Base-by-base conservation (phyloP, 345 rosid species). In the Gossypium sturtianum region DNA sequence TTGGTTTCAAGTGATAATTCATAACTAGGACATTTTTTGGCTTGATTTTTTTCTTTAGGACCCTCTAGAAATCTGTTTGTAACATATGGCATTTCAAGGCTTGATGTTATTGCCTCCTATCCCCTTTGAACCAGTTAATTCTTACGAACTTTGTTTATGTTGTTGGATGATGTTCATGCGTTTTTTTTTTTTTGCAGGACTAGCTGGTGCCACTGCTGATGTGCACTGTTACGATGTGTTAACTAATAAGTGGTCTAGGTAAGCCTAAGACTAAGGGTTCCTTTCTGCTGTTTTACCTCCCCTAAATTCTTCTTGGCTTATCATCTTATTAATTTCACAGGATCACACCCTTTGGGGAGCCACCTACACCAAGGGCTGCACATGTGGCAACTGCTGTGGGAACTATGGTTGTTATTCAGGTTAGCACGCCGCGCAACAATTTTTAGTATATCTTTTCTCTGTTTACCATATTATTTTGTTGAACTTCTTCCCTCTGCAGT, bases 341-440 rank as follows among this genome's bases (percentile, higher is more conserved):
- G 85, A 83, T 95, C 60, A 83, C 90, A 68, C 98, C 98, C 19
- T 84, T 85, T 82, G 99, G 99, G 61, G 99, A 95, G 74, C 97
- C 98, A 74, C 99, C 99, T 54, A 93, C 94, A 13, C 97, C 99
- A 29, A 91, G 99, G 86, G 99, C 99, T 73, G 99, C 99, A 23
- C 99, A 95, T 86, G 98, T 95, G 70, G 99, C 99, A 47, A 90
- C 97, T 73, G 98, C 98, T 12, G 99, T 95, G 68, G 99, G 98
- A 74, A 95, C 99, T 47, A 95, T 95, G 99, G 99, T 95, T 9
- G 99, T 95, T 82, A 90, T 95, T 86, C 99, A 95, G 98, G 99
- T 95, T 79, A 72, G 77, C 9, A 47, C 11, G 23, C 60, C 20
- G 12, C 19, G 60, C 6, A 9, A 6, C 29, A 16, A 23, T 45